phyloP scores from a whole-genome alignment of 257 asterid species.

The Handroanthus guayacan region DNA sequence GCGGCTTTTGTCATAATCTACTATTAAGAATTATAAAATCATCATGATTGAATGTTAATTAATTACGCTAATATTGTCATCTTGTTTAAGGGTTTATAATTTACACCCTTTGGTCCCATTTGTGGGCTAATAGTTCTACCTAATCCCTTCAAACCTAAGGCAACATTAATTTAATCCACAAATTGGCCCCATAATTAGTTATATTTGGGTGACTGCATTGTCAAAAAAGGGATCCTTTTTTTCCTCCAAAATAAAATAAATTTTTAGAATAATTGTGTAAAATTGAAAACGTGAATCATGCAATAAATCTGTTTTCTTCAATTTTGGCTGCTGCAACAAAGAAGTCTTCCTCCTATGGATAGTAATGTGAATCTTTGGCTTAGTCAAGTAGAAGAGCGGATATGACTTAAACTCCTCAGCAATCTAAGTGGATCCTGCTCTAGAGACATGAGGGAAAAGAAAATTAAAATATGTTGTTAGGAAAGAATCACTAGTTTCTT shows the following conservation, averaged over 20 bases:
- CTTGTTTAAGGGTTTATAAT: background rate
- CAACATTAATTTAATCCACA: background rate
- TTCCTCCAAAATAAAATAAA: background rate
- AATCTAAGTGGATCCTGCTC: constrained; percentile 4
- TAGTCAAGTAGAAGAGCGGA: constrained; percentile 9
- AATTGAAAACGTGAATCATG: constrained; percentile 11
- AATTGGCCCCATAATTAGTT: background rate
- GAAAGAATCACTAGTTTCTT: no score
- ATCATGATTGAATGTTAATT: background rate
- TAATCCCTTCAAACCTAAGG: constrained; percentile 19
- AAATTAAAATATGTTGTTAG: background rate
- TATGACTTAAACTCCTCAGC: background rate
- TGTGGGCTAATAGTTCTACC: constrained; percentile 11
- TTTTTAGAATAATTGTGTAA: background rate
- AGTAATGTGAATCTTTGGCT: constrained; percentile 1
- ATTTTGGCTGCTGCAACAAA: constrained; percentile 29
- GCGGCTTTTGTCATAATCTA: background rate
- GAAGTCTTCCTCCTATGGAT: background rate
- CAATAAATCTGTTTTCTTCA: constrained; percentile 12
- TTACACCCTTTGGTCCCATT: background rate
- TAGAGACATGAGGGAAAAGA: background rate
- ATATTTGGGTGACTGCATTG: background rate
- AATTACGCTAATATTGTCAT: constrained; percentile 3
- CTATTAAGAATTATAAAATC: constrained; percentile 1
- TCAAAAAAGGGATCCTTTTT: background rate